A percentile compares a stretch with the other conserved stretches of the same genome.
Evolutionary conservation across 495 filamentous ascomycete genomes (phyloP).

Genomic region (Beverwykella pulmonaria): DNA sequence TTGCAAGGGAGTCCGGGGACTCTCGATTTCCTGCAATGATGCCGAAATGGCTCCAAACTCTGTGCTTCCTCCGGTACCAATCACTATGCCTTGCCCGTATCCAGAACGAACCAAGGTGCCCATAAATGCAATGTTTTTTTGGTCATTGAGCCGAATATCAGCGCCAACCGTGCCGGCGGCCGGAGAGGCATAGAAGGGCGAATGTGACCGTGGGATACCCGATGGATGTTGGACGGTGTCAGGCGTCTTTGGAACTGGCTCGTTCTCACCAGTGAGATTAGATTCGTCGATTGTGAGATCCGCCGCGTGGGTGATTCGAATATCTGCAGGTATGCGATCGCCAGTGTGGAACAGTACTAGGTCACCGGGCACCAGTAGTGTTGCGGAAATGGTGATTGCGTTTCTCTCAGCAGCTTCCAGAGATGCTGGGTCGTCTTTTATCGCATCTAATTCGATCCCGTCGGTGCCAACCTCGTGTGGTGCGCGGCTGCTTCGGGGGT

Average conservation of each 20-base stretch:
- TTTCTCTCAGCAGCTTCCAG: conserved; percentile 65
- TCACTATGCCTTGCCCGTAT: conserved; percentile 94
- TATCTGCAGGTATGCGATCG: conserved; percentile 94
- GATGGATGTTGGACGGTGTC: conserved; percentile 53
- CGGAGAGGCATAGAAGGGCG: conserved; percentile 63
- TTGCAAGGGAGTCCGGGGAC: conserved; percentile 89
- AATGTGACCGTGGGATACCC: conserved; percentile 49
- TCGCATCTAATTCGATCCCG: conserved; percentile 41
- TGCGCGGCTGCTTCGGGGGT: conserved; percentile 19
- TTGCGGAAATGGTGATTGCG: conserved; percentile 80
- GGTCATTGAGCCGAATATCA: conserved; percentile 66
- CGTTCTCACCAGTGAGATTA: conserved; percentile 95
- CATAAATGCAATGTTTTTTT: conserved; percentile 94
- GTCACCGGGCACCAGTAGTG: conserved; percentile 87
- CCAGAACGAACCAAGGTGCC: conserved; percentile 94
- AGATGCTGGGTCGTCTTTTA: conserved; percentile 44
- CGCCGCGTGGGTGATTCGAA: conserved; percentile 85
- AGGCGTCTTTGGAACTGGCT: conserved; percentile 77
- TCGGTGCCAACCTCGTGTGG: conserved; percentile 39
- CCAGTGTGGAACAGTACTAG: conserved; percentile 91
- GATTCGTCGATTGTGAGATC: conserved; percentile 95
- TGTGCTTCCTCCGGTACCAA: conserved; percentile 87
- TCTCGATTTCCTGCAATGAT: conserved; percentile 90
- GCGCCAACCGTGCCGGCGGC: conserved; percentile 65
- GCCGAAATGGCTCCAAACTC: conserved; percentile 97